Base-by-base conservation (phyloP, 805 yeast genomes). In the Candida palmyrensis region DNA sequence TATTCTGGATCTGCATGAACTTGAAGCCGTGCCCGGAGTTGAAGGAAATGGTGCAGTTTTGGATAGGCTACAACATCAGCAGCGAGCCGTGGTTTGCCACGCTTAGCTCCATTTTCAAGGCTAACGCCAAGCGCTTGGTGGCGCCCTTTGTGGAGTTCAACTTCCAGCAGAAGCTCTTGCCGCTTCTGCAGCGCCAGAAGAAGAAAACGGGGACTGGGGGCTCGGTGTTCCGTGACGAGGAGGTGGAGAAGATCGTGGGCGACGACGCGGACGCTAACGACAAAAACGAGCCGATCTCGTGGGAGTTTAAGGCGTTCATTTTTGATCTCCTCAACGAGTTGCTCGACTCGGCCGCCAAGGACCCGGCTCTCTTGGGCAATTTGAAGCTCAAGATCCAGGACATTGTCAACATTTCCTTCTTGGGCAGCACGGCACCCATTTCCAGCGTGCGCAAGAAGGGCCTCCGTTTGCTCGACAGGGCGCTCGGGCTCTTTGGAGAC, bases 371-470 rank as follows among this genome's bases (percentile, higher is more conserved):
- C n/a, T 55, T 67, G 18, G 51, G 57, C 2, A 62, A 55, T 27
- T 49, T 78, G 21, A 57, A 71, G 7, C 50, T 66, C 0, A 66
- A 61, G 29, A 66, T 81, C 5, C 66, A 76, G 6, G 94, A 84
- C 14, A 56, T 90, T 25, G 79, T 89, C 18, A 79, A 82, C 40
- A 64, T 87, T 4, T 79, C 96, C 1, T 89, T 86, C 48, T 68
- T 82, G 8, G 87, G 95, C 0, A 77, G 95, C 0, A 83, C 95
- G 0, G 75, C 94, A 0, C 71, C 80, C 3, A 70, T 85, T 3
- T 56, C 72, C 21, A 60, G 66, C 3, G 61, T 88, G 39, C 77
- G 85, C 43, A 50, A 78, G 4, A 51, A 70, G 15, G 96, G 97
- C 1, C 62, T 90, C 19, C 63, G 65, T 11, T 59, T 90, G 5